Base-by-base conservation (phyloP, 352 stramenopile genomes). In the Pythium rishiriense region DNA sequence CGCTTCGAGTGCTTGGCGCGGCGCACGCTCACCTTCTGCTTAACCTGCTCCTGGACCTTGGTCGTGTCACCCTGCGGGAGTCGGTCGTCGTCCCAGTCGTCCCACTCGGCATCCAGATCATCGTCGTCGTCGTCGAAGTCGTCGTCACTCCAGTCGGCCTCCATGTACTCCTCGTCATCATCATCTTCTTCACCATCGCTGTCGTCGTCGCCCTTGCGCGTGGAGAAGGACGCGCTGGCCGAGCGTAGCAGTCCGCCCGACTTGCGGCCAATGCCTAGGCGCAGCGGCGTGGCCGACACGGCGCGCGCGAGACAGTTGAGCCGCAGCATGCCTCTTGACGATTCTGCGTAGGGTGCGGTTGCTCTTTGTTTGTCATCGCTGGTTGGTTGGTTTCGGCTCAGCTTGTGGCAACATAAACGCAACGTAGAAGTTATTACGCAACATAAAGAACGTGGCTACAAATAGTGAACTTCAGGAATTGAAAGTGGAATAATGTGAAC, bases 1-100 rank as follows among this genome's bases (percentile, higher is more conserved):
- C 86, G 84, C 81, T 94, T 96, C 31, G 84, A 90, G 73, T 94
- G 87, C 72, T 94, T 85, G 55, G 83, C 83, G 50, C 86, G 86
- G 35, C 81, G 84, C 52, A 95, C 70, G 54, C 84, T 79, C 50
- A 95, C 86, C 58, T 95, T 95, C 66, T 91, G 81, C 79, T 95
- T 95, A 22, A 95, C 81, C 47, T 93, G 82, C 64, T 95, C 84
- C 63, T 93, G 82, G 11, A 91, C 65, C 37, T 81, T 79, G 52
- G 74, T 41, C 31, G 19, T 56, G 41, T 69, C 61, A 35, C 41
- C 50, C 39, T 28, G 58, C 35, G 50, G 51, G 64, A 41, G 70
- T 50, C 46, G 66, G 45, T 70, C 63, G n/a, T 80, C 58, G 21
- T 62, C 49, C 66, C 67, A 75, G 43, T 60, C 53, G 29, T 76